Conservation (phyloP, 2,329 filamentous ascomycete genomes). For the Colletotrichum sojae region DNA sequence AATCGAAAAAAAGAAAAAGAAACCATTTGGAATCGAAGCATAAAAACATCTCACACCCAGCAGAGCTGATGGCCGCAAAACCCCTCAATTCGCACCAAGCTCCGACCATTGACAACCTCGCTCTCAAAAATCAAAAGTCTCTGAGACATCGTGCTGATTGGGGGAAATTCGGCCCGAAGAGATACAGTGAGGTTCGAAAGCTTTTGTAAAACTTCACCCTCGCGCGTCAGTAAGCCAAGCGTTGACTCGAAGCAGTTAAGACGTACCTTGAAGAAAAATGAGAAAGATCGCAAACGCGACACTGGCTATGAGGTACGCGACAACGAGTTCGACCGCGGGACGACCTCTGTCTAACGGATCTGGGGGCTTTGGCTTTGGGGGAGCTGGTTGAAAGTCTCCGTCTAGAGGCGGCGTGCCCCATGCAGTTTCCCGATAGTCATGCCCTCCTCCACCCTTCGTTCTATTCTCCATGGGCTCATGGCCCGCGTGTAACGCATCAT, state of each 20-base stretch:
- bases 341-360: too few relatives aligned
- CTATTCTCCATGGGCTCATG: too few relatives aligned
- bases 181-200: not conserved
- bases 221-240: too few relatives aligned
- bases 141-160: not conserved
- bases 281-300: not conserved
- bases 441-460: too few relatives aligned
- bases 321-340: not conserved
- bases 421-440: too few relatives aligned
- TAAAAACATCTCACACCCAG: not conserved
- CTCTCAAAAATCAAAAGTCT: not conserved
- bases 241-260: not conserved
- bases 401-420: too few relatives aligned
- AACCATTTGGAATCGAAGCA: too few relatives aligned
- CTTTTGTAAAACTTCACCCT: not conserved
- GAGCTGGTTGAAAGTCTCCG: too few relatives aligned
- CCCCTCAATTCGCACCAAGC: not conserved
- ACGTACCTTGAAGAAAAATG: not conserved
- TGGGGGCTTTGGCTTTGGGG: too few relatives aligned
- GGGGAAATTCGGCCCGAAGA: not conserved
- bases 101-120: not conserved
- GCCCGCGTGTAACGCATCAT: too few relatives aligned
- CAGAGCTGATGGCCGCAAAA: not conserved
- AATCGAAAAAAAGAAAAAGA: not conserved
- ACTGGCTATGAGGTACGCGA: not conserved